These are phyloP conservation scores for Aspergillus niger DNA, from an alignment of 2,329 filamentous ascomycete genomes.

Conservation along the genomic window DNA sequence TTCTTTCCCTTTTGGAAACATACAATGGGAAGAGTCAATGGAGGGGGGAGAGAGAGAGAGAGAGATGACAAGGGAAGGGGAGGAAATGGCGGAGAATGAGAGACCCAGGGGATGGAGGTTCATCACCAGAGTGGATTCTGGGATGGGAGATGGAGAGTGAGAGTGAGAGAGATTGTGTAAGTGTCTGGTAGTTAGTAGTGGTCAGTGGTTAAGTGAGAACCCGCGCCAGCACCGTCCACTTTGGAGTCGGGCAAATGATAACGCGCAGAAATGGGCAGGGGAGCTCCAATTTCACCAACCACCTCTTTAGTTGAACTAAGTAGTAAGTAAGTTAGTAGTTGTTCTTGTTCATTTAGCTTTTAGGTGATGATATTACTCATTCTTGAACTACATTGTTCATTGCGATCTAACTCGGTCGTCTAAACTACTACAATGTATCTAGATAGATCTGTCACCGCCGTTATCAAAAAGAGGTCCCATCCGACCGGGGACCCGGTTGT, in stretches of 20 bases:
- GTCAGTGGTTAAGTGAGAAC: background rate
- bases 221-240: background rate
- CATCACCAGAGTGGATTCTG: background rate
- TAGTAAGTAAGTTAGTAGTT: background rate
- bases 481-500: background rate
- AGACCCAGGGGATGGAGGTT: background rate
- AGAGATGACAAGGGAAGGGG: background rate
- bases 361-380: background rate
- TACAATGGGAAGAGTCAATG: background rate
- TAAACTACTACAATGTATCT: too few species aligned
- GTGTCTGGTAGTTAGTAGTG: background rate
- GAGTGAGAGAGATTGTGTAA: background rate
- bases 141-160: conserved; percentile 4
- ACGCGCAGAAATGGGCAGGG: conserved; percentile 8
- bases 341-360: background rate
- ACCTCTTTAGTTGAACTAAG: too few species aligned
- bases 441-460: background rate
- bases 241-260: conserved; percentile 18
- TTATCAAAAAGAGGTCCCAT: background rate
- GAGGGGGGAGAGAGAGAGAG: conserved; percentile 4
- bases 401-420: too few species aligned
- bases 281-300: background rate
- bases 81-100: background rate
- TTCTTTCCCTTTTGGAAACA: background rate
- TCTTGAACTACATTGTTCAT: background rate